Base-by-base conservation (phyloP, 345 rosid species). In the Moricandia moricandioides region DNA sequence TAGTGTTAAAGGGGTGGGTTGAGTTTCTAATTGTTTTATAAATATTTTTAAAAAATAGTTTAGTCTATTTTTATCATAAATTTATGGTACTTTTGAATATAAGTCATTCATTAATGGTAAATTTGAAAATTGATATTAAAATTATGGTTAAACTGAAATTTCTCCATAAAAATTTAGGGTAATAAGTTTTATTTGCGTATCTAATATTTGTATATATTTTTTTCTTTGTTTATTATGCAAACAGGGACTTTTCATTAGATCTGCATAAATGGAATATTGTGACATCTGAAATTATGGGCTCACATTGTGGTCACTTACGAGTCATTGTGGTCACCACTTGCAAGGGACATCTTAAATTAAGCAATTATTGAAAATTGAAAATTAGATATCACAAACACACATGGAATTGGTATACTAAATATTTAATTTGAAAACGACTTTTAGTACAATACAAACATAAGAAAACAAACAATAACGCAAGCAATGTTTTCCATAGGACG, bases 241-340 rank as follows among this genome's bases (percentile, higher is more conserved):
- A 27, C 64, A 35, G 35, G 37, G 17, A 16, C 34, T n/a, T 26
- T 60, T 67, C 60, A 16, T 26, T 5, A 35, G 56, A 52, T 67
- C 18, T 61, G 52, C 54, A 21, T 39, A 11, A 59, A 67, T 33
- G 60, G 79, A 75, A 49, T 60, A 51, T 49, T 34, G 73, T 60
- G 69, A 68, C 51, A 69, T 62, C 79, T 62, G 45, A 75, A 68
- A 35, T 61, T 68, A 62, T 69, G 64, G 77, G 37, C 61, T 68
- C 24, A 8, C 24, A 52, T 51, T 68, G 47, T 75, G 57, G 69
- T 75, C 79, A 76, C 74, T 58, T 33, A 10, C 39, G 56, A 40
- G 55, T 70, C 40, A 69, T 33, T 29, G 2, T 21, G 1, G 69
- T 69, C 69, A 69, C 74, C 47, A 69, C 70, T 76, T 75, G 45